phyloP scores from a whole-genome alignment of 345 rosid genomes.

The Schrenkiella parvula region DNA sequence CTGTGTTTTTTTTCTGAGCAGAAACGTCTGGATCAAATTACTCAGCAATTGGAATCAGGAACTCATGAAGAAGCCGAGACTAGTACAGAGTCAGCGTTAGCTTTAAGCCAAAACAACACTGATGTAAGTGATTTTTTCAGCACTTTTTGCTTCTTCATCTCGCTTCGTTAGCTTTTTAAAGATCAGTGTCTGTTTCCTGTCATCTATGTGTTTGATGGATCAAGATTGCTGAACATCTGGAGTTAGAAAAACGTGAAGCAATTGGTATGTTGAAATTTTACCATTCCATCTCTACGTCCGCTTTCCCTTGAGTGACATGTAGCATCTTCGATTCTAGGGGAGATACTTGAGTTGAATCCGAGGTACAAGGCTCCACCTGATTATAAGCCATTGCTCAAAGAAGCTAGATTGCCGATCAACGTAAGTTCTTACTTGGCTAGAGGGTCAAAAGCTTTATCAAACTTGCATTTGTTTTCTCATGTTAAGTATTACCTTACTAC shows the following conservation, averaged over 20 bases:
- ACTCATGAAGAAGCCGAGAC: constrained; percentile 43
- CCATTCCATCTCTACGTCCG: background rate
- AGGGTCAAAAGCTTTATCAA: background rate
- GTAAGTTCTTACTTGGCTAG: constrained; percentile 43
- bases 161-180: background rate
- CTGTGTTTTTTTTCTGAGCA: constrained; percentile 67
- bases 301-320: background rate
- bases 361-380: constrained; percentile 79
- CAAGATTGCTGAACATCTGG: constrained; percentile 57
- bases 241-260: constrained; percentile 67
- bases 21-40: constrained; percentile 89
- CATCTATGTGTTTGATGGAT: constrained; percentile 22
- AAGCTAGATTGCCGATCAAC: constrained; percentile 69
- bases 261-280: constrained; percentile 50
- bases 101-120: constrained; percentile 30
- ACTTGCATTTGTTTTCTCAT: constrained; percentile 1
- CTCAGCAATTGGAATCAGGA: constrained; percentile 56
- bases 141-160: background rate
- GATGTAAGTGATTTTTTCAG: constrained; percentile 39
- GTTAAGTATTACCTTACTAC: background rate
- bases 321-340: constrained; percentile 51
- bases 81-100: constrained; percentile 25
- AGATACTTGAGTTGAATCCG: constrained; percentile 75
- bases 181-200: constrained; percentile 5
- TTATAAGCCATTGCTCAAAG: constrained; percentile 80